Base-by-base conservation (phyloP, 2,329 filamentous ascomycete genomes). In the Colletotrichum sp. region DNA sequence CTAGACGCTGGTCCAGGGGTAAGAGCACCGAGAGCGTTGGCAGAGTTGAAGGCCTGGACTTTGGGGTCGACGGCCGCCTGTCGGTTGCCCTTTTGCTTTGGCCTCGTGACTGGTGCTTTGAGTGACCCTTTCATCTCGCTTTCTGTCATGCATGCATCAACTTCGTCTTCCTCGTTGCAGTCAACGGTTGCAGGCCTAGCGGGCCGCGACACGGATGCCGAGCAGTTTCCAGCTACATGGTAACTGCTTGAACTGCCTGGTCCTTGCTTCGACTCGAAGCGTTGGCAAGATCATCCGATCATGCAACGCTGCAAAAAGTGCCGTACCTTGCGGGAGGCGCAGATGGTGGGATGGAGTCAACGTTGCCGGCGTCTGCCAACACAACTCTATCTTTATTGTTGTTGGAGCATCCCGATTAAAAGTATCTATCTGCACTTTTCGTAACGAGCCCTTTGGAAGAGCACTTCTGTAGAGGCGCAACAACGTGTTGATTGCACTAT, bases 61-160 rank as follows among this genome's bases (percentile, higher is more conserved):
- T 44, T 66, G 30, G 12, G 61, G 62, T 39, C 30, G 55, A 72
- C 39, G 13, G 63, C 25, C 69, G 15, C 57, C 19, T 32, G n/a
- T 32, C 59, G 39, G 55, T 36, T 44, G 63, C 39, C 39, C 19
- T 49, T 49, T n/a, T 69, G 64, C 32, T 44, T 64, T 34, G 59
- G 55, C 63, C 64, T 27, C 64, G 66, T 30, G 27, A 59, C 57
- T 32, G 73, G 61, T 69, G 73, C 64, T 49, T 61, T 63, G 44
- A 69, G 59, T 36, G 52, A 69, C 34, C 73, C 73, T 76, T 76
- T 76, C 73, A 76, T 76, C 64, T 76, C 75, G 66, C 71, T 75
- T 71, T 75, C 34, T 29, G 34, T 65, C 44, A 76, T 73, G 74
- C 70, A 69, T 57, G 70, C 65, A 49, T 76, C 65, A 65, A 66